A percentile compares a stretch with the other conserved stretches of the same genome.
phyloP scores from a whole-genome alignment of 805 yeast species.

The Wickerhamiella slavikovae region DNA sequence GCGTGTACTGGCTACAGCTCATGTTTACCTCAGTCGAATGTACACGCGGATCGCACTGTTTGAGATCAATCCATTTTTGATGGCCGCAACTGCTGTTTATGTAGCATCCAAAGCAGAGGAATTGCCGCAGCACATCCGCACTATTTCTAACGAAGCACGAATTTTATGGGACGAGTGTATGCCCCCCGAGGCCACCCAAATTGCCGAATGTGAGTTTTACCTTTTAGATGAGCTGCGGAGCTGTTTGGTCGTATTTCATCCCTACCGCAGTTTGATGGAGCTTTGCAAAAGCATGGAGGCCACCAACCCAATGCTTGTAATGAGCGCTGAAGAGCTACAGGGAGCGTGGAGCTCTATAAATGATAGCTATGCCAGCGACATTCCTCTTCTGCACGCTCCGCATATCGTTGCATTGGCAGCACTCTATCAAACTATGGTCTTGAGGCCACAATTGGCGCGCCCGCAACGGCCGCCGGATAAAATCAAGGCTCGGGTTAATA shows the following conservation, averaged over 20 bases:
- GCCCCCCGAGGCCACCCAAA: constrained; percentile 73
- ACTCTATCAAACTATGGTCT: constrained; percentile 53
- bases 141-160: constrained; percentile 66
- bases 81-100: constrained; percentile 71
- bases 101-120: constrained; percentile 89
- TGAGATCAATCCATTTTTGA: constrained; percentile 63
- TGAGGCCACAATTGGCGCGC: constrained; percentile 20
- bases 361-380: constrained; percentile 76
- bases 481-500: constrained; percentile 27
- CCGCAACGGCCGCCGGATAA: constrained; percentile 18
- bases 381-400: constrained; percentile 69
- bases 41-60: constrained; percentile 35
- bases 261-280: constrained; percentile 20
- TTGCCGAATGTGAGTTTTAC: constrained; percentile 92
- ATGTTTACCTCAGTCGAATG: constrained; percentile 63
- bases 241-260: constrained; percentile 22
- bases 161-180: constrained; percentile 88
- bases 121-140: constrained; percentile 80
- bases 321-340: constrained; percentile 39
- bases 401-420: constrained; percentile 71
- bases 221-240: constrained; percentile 59
- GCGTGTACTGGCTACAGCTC: constrained; percentile 73
- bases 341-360: constrained; percentile 78
- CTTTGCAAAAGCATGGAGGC: constrained; percentile 32
- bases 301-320: constrained; percentile 22